A percentile compares a stretch with the other conserved stretches of the same genome.
These are phyloP conservation scores for Aspergillus sp. DNA, from an alignment of 2,329 filamentous ascomycete species.

Conservation along the genomic window DNA sequence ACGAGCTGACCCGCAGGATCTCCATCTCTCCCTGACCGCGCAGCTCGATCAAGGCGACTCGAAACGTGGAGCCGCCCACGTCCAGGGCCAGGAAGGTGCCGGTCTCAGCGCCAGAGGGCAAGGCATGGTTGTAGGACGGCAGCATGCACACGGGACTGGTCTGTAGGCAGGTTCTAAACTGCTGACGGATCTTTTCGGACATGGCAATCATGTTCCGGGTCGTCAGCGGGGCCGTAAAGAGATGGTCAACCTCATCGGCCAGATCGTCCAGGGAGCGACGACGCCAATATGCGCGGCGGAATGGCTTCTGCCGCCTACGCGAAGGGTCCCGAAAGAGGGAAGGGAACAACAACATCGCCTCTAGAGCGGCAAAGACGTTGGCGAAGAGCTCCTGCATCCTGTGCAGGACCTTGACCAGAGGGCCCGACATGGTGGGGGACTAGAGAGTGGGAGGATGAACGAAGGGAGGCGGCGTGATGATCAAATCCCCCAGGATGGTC, in stretches of 20 bases:
- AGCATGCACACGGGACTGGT: slow-evolving; percentile 61
- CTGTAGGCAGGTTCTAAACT: slow-evolving; percentile 55
- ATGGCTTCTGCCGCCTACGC: slow-evolving; percentile 30
- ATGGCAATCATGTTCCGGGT: slow-evolving; percentile 38
- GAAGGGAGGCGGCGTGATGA: neutral
- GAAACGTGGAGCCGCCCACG: slow-evolving; percentile 65
- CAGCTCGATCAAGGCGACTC: slow-evolving; percentile 59
- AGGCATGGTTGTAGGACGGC: slow-evolving; percentile 61
- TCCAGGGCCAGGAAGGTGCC: slow-evolving; percentile 62
- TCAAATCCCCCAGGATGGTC: neutral
- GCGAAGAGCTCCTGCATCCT: slow-evolving; percentile 41
- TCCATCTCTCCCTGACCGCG: slow-evolving; percentile 51
- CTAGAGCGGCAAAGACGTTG: slow-evolving; percentile 37
- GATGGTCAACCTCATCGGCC: slow-evolving; percentile 36
- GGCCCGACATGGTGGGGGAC: slow-evolving; percentile 28
- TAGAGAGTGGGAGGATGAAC: neutral
- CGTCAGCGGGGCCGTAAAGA: slow-evolving; percentile 35
- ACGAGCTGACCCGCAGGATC: slow-evolving; percentile 54
- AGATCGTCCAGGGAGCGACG: slow-evolving; percentile 38
- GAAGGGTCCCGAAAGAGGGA: slow-evolving; percentile 35
- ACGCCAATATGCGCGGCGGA: slow-evolving; percentile 33
- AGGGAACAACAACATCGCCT: slow-evolving; percentile 41
- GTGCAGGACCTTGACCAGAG: slow-evolving; percentile 38
- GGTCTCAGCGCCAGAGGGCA: slow-evolving; percentile 58
- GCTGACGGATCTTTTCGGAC: slow-evolving; percentile 45